Conservation (phyloP, 2,329 filamentous ascomycete species). For the Lomentospora prolificans region DNA sequence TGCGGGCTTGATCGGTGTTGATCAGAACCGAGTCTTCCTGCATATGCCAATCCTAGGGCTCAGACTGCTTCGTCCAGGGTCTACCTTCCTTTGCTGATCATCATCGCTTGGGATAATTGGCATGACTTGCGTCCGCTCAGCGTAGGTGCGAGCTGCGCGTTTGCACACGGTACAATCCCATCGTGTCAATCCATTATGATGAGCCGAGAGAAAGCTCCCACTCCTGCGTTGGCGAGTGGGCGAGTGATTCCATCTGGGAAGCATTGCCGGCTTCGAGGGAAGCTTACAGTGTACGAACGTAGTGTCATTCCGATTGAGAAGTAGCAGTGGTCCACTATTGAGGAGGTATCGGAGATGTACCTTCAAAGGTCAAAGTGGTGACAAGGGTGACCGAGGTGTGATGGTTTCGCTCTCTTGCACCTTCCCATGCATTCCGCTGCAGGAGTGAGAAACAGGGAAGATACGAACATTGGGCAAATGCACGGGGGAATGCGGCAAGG, state of each 20-base stretch:
- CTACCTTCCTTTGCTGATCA: background rate
- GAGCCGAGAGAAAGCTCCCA: too few species aligned
- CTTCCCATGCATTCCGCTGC: slow-evolving; percentile 2
- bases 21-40: background rate
- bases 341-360: background rate
- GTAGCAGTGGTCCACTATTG: too few species aligned
- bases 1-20: background rate
- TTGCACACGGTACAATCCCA: background rate
- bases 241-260: too few species aligned
- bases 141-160: background rate
- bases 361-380: background rate
- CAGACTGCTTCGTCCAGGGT: background rate
- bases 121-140: background rate
- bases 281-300: too few species aligned
- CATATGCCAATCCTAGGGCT: background rate
- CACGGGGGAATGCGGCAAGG: background rate
- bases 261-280: background rate
- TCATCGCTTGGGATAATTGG: background rate
- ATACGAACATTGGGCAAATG: background rate
- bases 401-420: slow-evolving; percentile 2
- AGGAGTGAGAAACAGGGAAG: background rate
- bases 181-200: too few species aligned
- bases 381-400: background rate
- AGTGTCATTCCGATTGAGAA: too few species aligned
- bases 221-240: too few species aligned